A percentile compares a stretch with the other conserved stretches of the same genome.
Evolutionary conservation across 2,329 filamentous ascomycete genomes (phyloP).

Genomic region (Macroventuria anomochaeta): DNA sequence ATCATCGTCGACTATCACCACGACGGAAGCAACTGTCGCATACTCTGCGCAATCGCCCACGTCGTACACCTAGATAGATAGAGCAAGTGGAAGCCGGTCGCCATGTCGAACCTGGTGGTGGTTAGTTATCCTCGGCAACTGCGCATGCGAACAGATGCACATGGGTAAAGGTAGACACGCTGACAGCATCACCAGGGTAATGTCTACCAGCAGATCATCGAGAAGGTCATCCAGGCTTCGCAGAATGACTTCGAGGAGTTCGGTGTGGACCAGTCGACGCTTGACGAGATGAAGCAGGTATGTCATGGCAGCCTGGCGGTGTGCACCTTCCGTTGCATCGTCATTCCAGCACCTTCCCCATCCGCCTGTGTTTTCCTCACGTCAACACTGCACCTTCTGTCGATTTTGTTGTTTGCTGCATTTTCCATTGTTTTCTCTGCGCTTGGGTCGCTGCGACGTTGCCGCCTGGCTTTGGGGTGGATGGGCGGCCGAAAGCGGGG

Average conservation of each 20-base stretch:
- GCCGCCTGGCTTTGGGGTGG: slow-evolving; percentile 35
- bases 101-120: slow-evolving; percentile 50
- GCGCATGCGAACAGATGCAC: slow-evolving; percentile 23
- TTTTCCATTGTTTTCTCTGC: slow-evolving; percentile 25
- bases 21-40: slow-evolving; percentile 31
- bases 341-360: slow-evolving; percentile 11
- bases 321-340: slow-evolving; percentile 24
- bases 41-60: slow-evolving; percentile 23
- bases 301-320: slow-evolving; percentile 51
- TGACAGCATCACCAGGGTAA: slow-evolving; percentile 60
- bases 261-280: slow-evolving; percentile 84
- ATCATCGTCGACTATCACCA: slow-evolving; percentile 24
- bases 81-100: slow-evolving; percentile 21
- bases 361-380: slow-evolving; percentile 9
- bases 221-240: slow-evolving; percentile 69
- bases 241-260: slow-evolving; percentile 96
- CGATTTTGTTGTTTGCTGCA: slow-evolving; percentile 12
- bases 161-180: slow-evolving; percentile 28
- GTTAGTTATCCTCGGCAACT: slow-evolving; percentile 42
- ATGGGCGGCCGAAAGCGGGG: slow-evolving; percentile 53
- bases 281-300: slow-evolving; percentile 89
- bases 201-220: slow-evolving; percentile 91
- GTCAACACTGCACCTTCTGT: not conserved
- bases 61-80: slow-evolving; percentile 27
- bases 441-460: slow-evolving; percentile 27